A percentile compares a stretch with the other conserved stretches of the same genome.
Evolutionary conservation across 352 stramenopile genomes (phyloP).

Genomic region (Pythium plurisporium): DNA sequence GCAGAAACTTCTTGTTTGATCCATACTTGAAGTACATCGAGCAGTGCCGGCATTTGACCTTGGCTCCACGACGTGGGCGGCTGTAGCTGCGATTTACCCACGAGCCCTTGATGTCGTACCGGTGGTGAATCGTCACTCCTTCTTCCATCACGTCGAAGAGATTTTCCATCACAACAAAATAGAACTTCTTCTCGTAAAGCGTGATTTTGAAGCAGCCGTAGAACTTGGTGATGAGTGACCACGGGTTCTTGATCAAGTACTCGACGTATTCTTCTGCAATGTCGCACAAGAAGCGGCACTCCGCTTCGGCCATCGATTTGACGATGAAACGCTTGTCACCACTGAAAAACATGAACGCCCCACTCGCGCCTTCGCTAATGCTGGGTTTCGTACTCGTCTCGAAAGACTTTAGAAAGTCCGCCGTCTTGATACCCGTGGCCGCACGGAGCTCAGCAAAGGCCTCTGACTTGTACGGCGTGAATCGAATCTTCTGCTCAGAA

Average conservation of each 20-base stretch:
- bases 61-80: conserved; percentile 58
- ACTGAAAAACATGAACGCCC: conserved; percentile 91
- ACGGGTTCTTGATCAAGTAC: conserved; percentile 70
- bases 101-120: conserved; percentile 90
- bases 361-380: conserved; percentile 87
- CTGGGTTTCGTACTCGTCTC: conserved; percentile 81
- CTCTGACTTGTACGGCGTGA: conserved; percentile 70
- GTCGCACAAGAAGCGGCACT: conserved; percentile 76
- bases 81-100: conserved; percentile 79
- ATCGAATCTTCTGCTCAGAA: conserved; percentile 44
- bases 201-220: conserved; percentile 89
- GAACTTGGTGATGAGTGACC: conserved; percentile 86
- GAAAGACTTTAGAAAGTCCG: conserved; percentile 72
- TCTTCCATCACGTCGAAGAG: conserved; percentile 76
- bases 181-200: conserved; percentile 87
- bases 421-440: conserved; percentile 56
- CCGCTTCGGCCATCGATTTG: conserved; percentile 83
- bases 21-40: conserved; percentile 84
- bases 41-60: conserved; percentile 83
- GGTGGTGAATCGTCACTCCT: conserved; percentile 76
- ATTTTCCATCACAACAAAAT: conserved; percentile 93
- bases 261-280: conserved; percentile 86
- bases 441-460: conserved; percentile 74
- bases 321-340: conserved; percentile 89
- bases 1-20: conserved; percentile 53